Conservation (phyloP, 2,329 filamentous ascomycete species). For the Pseudocercospora crystallina region DNA sequence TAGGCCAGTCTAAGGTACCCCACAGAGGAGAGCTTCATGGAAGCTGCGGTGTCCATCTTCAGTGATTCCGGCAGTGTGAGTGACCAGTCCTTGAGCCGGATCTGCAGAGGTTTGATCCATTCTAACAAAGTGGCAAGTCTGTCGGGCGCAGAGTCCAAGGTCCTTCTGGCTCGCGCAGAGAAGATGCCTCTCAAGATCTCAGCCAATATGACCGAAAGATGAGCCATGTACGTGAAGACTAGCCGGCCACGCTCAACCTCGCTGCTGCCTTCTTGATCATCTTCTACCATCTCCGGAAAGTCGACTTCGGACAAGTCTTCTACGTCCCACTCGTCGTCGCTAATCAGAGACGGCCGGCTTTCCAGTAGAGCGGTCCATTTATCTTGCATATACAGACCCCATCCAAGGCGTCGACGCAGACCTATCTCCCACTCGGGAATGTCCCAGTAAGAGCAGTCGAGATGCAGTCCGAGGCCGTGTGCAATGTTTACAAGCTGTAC, state of each 20-base stretch:
- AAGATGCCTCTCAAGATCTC: slow-evolving; percentile 26
- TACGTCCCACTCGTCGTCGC: slow-evolving; percentile 30
- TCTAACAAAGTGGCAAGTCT: slow-evolving; percentile 21
- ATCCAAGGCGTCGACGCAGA: slow-evolving; percentile 31
- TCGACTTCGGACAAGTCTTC: slow-evolving; percentile 25
- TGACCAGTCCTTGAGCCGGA: slow-evolving; percentile 29
- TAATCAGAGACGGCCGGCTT: slow-evolving; percentile 30
- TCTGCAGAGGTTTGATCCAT: slow-evolving; percentile 28
- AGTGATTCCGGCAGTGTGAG: slow-evolving; percentile 25
- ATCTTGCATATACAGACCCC: slow-evolving; percentile 34
- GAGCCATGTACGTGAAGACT: slow-evolving; percentile 33
- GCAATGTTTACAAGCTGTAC: slow-evolving; percentile 40
- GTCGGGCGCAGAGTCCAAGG: slow-evolving; percentile 18
- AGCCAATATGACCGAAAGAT: slow-evolving; percentile 26
- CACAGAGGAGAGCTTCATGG: slow-evolving; percentile 33
- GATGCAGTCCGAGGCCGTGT: slow-evolving; percentile 41
- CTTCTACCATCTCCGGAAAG: slow-evolving; percentile 34
- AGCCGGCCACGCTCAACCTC: slow-evolving; percentile 30
- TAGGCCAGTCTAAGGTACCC: slow-evolving; percentile 49
- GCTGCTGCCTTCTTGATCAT: slow-evolving; percentile 31
- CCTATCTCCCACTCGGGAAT: slow-evolving; percentile 33
- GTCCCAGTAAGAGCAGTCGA: slow-evolving; percentile 30
- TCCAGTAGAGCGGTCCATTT: slow-evolving; percentile 30
- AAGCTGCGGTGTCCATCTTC: slow-evolving; percentile 28
- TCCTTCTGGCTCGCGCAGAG: slow-evolving; percentile 22